A percentile compares a stretch with the other conserved stretches of the same genome.
Evolutionary conservation across 164 flowering plant genomes (phyloP).

Genomic region (Brasenia schreberi): DNA sequence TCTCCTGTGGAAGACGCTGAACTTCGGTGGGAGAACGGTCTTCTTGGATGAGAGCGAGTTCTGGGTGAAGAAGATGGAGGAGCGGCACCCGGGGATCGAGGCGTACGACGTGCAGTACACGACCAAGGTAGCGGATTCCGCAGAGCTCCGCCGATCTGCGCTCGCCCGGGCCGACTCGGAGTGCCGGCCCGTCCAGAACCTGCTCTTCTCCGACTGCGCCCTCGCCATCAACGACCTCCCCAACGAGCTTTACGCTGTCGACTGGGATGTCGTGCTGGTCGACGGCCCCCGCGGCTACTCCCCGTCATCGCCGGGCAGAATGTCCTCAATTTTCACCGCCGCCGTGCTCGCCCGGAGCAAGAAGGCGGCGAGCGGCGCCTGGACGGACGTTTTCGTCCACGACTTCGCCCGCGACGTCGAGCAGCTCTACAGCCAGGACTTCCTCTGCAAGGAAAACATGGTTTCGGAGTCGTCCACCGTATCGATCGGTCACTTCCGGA

Average conservation of each 20-base stretch:
- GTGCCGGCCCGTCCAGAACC: conserved; percentile 83
- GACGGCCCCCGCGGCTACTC: conserved; percentile 87
- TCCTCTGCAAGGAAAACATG: conserved; percentile 67
- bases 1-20: conserved; percentile 67
- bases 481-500: conserved; percentile 55
- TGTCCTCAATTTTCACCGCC: conserved; percentile 79
- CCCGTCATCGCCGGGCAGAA: conserved; percentile 69
- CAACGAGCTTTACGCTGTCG: conserved; percentile 72
- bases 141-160: conserved; percentile 32
- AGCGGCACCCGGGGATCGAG: conserved; percentile 44
- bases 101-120: conserved; percentile 85
- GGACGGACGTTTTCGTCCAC: conserved; percentile 79
- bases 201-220: conserved; percentile 77
- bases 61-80: conserved; percentile 34
- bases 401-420: conserved; percentile 60
- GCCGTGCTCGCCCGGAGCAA: conserved; percentile 84
- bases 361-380: conserved; percentile 28
- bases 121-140: conserved; percentile 46
- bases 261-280: conserved; percentile 81
- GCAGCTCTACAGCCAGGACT: conserved; percentile 49
- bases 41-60: conserved; percentile 70
- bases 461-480: conserved; percentile 30
- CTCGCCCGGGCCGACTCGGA: conserved; percentile 49
- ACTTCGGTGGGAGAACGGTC: conserved; percentile 57
- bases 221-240: conserved; percentile 82